A percentile compares a stretch with the other conserved stretches of the same genome.
Evolutionary conservation across 129 eudicot species (phyloP).

Genomic region (Calendula officinalis): DNA sequence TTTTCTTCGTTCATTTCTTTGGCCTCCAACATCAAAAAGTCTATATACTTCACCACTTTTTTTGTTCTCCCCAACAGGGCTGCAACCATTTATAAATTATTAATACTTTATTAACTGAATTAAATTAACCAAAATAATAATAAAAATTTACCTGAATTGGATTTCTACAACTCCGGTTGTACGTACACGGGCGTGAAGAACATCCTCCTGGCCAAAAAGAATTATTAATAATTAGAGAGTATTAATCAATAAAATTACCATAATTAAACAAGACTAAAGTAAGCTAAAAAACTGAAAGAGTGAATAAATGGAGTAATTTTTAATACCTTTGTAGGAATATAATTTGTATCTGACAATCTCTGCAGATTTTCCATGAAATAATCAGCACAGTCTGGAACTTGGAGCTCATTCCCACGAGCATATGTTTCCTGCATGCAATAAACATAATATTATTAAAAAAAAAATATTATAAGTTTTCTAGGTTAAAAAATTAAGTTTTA

Average conservation of each 20-base stretch:
- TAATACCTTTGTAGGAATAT: conserved; percentile 89
- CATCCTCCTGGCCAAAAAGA: conserved; percentile 75
- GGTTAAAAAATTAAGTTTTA: not conserved
- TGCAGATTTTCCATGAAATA: conserved; percentile 88
- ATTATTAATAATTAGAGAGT: conserved; percentile 7
- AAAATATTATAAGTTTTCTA: not conserved
- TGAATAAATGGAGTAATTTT: not conserved
- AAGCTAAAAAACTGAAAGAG: conserved; percentile 1
- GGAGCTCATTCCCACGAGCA: conserved; percentile 89
- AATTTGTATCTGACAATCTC: conserved; percentile 71
- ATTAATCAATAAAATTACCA: not conserved
- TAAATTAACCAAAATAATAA: not conserved
- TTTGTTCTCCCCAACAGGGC: conserved; percentile 98
- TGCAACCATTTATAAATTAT: conserved; percentile 37
- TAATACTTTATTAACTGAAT: not conserved
- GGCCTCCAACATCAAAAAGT: conserved; percentile 98
- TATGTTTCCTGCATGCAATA: conserved; percentile 68
- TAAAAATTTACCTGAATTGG: conserved; percentile 82
- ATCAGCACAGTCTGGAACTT: conserved; percentile 92
- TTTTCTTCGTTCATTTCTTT: conserved; percentile 96
- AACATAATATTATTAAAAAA: not conserved
- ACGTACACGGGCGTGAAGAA: conserved; percentile 94
- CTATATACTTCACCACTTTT: conserved; percentile 97
- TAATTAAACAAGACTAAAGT: conserved; percentile 8
- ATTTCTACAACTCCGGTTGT: conserved; percentile 98